Conservation (phyloP, 768 basidiomycete species). For the Boletellus ananiceps region DNA sequence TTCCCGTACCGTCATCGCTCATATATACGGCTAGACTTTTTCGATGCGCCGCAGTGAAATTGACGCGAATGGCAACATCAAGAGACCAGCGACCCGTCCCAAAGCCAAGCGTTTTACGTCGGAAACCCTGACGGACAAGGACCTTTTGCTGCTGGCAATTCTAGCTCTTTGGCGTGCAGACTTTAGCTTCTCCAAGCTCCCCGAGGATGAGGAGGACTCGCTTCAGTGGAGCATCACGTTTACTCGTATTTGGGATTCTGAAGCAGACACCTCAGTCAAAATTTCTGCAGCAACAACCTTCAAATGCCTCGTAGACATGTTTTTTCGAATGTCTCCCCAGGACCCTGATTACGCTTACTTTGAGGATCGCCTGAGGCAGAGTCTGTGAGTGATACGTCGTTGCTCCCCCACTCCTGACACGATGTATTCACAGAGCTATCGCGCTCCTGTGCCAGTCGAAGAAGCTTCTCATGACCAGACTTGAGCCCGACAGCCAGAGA, state of each 20-base stretch:
- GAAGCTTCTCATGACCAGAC: slow-evolving; percentile 55
- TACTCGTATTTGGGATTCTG: slow-evolving; percentile 56
- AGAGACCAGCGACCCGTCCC: slow-evolving; percentile 52
- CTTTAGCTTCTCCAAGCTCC: slow-evolving; percentile 50
- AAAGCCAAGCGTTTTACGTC: slow-evolving; percentile 53
- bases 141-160: slow-evolving; percentile 66
- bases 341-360: slow-evolving; percentile 37
- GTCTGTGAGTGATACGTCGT: slow-evolving; percentile 39
- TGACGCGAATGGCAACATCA: slow-evolving; percentile 52
- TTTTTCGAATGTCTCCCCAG: slow-evolving; percentile 39
- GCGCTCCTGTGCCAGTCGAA: slow-evolving; percentile 45
- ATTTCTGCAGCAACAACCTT: slow-evolving; percentile 53
- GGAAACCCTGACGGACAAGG: slow-evolving; percentile 62
- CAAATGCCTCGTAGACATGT: slow-evolving; percentile 39
- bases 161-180: slow-evolving; percentile 63
- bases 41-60: slow-evolving; percentile 56
- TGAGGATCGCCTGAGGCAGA: slow-evolving; percentile 42
- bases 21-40: slow-evolving; percentile 36
- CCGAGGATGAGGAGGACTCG: slow-evolving; percentile 38
- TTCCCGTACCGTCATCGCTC: slow-evolving; percentile 5
- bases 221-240: slow-evolving; percentile 44
- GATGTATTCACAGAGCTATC: slow-evolving; percentile 13
- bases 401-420: not conserved
- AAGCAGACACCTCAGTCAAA: slow-evolving; percentile 62
- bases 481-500: slow-evolving; percentile 57